Evolutionary conservation across 139 green algal genomes (phyloP).

Genomic region (Asterochloris sp.): DNA sequence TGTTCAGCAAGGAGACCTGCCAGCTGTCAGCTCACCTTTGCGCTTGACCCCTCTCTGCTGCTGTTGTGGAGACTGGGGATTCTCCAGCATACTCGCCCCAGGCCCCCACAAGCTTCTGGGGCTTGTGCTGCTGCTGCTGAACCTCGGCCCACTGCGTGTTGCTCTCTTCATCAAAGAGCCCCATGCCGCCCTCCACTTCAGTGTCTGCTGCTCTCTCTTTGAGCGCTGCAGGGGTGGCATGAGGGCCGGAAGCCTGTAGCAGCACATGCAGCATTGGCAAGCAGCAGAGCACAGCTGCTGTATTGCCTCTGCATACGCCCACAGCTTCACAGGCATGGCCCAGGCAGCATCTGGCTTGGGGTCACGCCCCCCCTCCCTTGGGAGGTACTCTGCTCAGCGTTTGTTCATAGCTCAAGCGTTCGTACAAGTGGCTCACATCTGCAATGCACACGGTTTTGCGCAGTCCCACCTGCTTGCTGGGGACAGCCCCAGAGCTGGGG

Average conservation of each 20-base stretch:
- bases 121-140: not conserved
- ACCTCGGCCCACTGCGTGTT: conserved; percentile 14
- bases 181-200: conserved; percentile 24
- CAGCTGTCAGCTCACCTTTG: not conserved
- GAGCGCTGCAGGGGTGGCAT: not conserved
- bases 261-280: not conserved
- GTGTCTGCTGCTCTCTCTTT: conserved; percentile 7
- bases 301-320: too few relatives aligned
- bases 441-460: too few relatives aligned
- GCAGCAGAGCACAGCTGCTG: not conserved
- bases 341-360: too few relatives aligned
- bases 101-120: conserved; percentile 9
- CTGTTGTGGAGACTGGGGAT: not conserved
- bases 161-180: conserved; percentile 39
- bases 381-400: too few relatives aligned
- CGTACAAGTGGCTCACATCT: too few relatives aligned
- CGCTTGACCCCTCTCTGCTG: not conserved
- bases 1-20: not conserved
- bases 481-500: too few relatives aligned
- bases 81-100: conserved; percentile 16
- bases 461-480: too few relatives aligned
- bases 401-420: too few relatives aligned
- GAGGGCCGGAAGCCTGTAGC: not conserved
- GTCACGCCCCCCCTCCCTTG: too few relatives aligned
- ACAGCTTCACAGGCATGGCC: too few relatives aligned